Percentiles rank a stretch among this genome's conserved stretches.
These are phyloP conservation scores for Boletus edulis DNA, from an alignment of 768 basidiomycete species.

Conservation along the genomic window DNA sequence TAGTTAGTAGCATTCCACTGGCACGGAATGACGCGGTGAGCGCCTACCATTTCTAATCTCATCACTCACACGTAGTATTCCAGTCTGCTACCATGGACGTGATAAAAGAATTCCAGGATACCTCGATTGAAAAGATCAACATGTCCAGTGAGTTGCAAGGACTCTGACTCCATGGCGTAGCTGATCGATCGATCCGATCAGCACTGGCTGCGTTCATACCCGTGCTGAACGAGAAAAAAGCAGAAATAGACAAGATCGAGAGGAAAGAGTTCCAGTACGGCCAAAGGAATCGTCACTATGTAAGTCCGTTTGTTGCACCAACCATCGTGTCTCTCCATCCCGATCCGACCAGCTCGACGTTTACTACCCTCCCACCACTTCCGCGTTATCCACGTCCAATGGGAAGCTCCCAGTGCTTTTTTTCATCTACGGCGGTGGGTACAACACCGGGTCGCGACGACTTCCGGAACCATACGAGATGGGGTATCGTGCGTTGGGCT, in stretches of 20 bases:
- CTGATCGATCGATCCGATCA: conserved; percentile 23
- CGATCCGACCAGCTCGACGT: conserved; percentile 52
- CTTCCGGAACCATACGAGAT: conserved; percentile 47
- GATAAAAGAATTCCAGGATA: conserved; percentile 32
- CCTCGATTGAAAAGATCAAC: conserved; percentile 30
- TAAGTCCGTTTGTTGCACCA: not conserved
- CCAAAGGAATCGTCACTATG: conserved; percentile 38
- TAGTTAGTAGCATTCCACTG: not conserved
- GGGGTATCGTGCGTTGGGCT: conserved; percentile 53
- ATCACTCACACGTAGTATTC: not conserved
- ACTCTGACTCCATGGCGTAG: not conserved
- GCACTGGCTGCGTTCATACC: conserved; percentile 50
- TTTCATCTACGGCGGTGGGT: conserved; percentile 69
- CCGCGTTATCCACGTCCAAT: conserved; percentile 19
- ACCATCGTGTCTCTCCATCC: not conserved
- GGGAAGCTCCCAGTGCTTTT: conserved; percentile 50
- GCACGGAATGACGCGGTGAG: no score
- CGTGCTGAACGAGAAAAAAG: conserved; percentile 45
- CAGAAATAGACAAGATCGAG: conserved; percentile 46
- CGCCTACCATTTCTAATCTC: not conserved
- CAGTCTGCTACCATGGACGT: conserved; percentile 41
- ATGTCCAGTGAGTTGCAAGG: conserved; percentile 32
- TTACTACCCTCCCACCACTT: conserved; percentile 50
- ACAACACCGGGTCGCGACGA: conserved; percentile 48
- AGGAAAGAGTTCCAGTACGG: conserved; percentile 60